A percentile compares a stretch with the other conserved stretches of the same genome.
Evolutionary conservation across 2,329 filamentous ascomycete genomes (phyloP).

Genomic region (Lachnum nothofagi): DNA sequence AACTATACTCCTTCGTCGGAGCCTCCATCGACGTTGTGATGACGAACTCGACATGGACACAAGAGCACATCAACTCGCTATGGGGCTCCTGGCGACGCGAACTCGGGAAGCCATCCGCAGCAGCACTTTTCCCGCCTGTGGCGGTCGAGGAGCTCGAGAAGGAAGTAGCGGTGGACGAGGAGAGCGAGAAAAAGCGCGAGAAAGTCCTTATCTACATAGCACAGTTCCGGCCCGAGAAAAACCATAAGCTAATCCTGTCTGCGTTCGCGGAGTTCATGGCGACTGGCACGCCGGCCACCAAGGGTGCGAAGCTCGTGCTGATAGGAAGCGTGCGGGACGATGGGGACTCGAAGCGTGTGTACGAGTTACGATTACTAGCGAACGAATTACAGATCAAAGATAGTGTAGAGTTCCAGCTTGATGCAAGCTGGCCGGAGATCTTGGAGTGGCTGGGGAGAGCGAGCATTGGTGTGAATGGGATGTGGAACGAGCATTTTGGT

Average conservation of each 20-base stretch:
- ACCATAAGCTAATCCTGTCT: conserved; percentile 79
- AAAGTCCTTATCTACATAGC: conserved; percentile 84
- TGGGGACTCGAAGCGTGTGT: conserved; percentile 74
- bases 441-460: conserved; percentile 70
- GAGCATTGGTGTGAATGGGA: conserved; percentile 87
- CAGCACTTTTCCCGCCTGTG: conserved; percentile 85
- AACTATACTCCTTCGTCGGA: conserved; percentile 76
- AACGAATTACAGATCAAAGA: conserved; percentile 84
- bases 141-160: conserved; percentile 79
- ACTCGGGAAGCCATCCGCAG: conserved; percentile 45
- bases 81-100: conserved; percentile 61
- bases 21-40: conserved; percentile 86
- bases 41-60: conserved; percentile 96
- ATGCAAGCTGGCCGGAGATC: conserved; percentile 84
- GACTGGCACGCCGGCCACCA: conserved; percentile 45
- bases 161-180: conserved; percentile 64
- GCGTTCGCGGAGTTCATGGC: conserved; percentile 75
- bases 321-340: conserved; percentile 90
- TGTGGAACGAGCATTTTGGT: conserved; percentile 99
- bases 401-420: conserved; percentile 78
- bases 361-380: conserved; percentile 77
- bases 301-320: conserved; percentile 66
- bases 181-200: conserved; percentile 64
- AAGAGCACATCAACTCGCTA: conserved; percentile 70
- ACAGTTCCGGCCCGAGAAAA: conserved; percentile 96